Conservation (phyloP, 2,329 filamentous ascomycete genomes). For the Botrytis squamosa region DNA sequence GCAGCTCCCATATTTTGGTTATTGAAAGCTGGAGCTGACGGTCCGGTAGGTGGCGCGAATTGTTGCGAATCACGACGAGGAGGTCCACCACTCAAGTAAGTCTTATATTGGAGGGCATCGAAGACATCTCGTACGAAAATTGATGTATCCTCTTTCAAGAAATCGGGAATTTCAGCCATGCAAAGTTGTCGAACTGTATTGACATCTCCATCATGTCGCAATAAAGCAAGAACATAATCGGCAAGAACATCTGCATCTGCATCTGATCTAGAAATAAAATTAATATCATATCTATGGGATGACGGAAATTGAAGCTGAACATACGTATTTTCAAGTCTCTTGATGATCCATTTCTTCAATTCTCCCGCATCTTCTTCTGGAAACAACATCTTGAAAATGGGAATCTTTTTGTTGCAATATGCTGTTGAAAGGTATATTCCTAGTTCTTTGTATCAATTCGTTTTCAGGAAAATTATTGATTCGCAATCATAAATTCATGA, state of each 20-base stretch:
- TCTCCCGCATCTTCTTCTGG: slow-evolving; percentile 59
- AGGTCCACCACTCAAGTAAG: slow-evolving; percentile 54
- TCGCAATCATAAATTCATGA: slow-evolving; percentile 5
- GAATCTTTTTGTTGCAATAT: neutral
- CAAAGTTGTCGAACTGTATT: slow-evolving; percentile 66
- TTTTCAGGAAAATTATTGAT: neutral
- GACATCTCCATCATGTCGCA: slow-evolving; percentile 66
- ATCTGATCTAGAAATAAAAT: slow-evolving; percentile 57
- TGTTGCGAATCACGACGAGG: slow-evolving; percentile 36
- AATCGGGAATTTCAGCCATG: slow-evolving; percentile 71
- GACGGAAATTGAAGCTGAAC: slow-evolving; percentile 38
- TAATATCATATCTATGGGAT: slow-evolving; percentile 1
- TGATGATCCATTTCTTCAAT: slow-evolving; percentile 76
- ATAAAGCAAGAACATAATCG: slow-evolving; percentile 78
- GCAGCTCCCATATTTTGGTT: slow-evolving; percentile 30
- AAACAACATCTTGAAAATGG: slow-evolving; percentile 54
- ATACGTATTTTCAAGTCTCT: slow-evolving; percentile 72
- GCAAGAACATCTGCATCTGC: slow-evolving; percentile 79
- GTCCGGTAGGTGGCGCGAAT: slow-evolving; percentile 36
- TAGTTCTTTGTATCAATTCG: neutral
- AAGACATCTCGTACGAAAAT: slow-evolving; percentile 72
- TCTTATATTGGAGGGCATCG: slow-evolving; percentile 59
- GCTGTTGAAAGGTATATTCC: neutral
- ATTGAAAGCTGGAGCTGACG: slow-evolving; percentile 32
- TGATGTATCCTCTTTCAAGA: slow-evolving; percentile 64